Percentiles rank a stretch among this genome's conserved stretches.
Evolutionary conservation across 768 basidiomycete genomes (phyloP).

Genomic region (Hydnomerulius pinastri): DNA sequence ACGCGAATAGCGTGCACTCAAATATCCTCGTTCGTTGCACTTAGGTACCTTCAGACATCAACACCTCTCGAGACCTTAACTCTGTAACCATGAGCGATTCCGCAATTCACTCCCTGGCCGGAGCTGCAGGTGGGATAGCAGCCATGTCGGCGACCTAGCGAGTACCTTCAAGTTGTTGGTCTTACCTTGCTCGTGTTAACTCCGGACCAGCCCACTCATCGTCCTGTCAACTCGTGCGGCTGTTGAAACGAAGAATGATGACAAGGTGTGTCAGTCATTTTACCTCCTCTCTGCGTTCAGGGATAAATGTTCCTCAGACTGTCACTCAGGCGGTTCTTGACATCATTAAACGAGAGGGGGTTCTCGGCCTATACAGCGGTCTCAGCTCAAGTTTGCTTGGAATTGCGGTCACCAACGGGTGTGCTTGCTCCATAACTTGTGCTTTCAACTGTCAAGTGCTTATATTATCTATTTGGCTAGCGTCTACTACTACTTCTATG

Average conservation of each 20-base stretch:
- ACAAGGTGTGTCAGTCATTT: slow-evolving; percentile 53
- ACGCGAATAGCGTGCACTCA: no score
- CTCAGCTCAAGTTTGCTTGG: slow-evolving; percentile 83
- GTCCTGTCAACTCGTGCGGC: slow-evolving; percentile 93
- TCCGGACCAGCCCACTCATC: slow-evolving; percentile 71
- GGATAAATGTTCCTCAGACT: slow-evolving; percentile 43
- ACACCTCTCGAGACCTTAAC: no score
- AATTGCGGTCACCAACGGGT: slow-evolving; percentile 94
- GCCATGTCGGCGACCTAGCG: slow-evolving; percentile 93
- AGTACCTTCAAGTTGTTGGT: slow-evolving; percentile 27
- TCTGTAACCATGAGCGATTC: slow-evolving; percentile 66
- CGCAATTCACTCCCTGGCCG: slow-evolving; percentile 82
- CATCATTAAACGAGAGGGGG: slow-evolving; percentile 82
- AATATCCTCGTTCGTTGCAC: background rate
- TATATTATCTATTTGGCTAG: slow-evolving; percentile 40
- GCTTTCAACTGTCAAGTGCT: background rate
- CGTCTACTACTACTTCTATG: slow-evolving; percentile 93
- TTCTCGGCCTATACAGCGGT: slow-evolving; percentile 85
- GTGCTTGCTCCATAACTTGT: slow-evolving; percentile 21
- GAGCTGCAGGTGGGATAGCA: slow-evolving; percentile 85
- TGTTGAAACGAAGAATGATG: slow-evolving; percentile 78
- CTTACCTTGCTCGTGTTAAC: background rate
- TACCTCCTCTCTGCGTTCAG: background rate
- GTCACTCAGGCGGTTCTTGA: slow-evolving; percentile 67
- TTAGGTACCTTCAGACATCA: no score